Conservation (phyloP, 345 rosid species). For the Salix udensis region DNA sequence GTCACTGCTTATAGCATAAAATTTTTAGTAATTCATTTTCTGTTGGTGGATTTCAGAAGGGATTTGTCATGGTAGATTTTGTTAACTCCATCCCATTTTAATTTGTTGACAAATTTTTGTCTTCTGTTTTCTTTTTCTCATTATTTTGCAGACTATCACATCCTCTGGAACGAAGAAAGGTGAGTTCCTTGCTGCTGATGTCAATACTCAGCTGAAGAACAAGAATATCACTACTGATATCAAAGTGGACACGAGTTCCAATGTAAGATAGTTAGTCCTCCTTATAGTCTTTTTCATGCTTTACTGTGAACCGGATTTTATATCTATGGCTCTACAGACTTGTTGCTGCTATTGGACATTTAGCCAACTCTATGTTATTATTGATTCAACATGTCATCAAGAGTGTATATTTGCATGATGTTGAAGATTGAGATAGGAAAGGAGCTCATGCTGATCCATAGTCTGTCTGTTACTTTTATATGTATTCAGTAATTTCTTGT, state of each 20-base stretch:
- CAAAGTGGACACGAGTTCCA: slow-evolving; percentile 75
- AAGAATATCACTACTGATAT: slow-evolving; percentile 81
- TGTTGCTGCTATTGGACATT: neutral
- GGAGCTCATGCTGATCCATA: neutral
- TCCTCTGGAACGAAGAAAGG: slow-evolving; percentile 76
- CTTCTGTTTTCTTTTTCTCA: no score
- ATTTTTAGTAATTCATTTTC: neutral
- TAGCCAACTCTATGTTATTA: neutral
- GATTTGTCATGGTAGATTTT: neutral
- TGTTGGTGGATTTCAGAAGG: neutral
- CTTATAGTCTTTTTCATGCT: neutral
- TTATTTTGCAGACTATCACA: slow-evolving; percentile 56
- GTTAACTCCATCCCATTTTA: neutral
- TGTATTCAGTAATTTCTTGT: neutral
- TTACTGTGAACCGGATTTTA: no score
- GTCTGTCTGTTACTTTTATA: no score
- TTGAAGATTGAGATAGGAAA: no score
- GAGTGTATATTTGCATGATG: neutral
- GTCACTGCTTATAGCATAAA: neutral
- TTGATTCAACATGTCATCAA: neutral
- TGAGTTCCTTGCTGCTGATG: slow-evolving; percentile 70
- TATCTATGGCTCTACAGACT: neutral
- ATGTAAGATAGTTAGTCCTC: slow-evolving; percentile 27
- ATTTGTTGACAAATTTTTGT: neutral
- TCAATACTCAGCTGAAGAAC: slow-evolving; percentile 80